Evolutionary conservation across 345 rosid genomes (phyloP).

Genomic region (Citrus trifoliata): DNA sequence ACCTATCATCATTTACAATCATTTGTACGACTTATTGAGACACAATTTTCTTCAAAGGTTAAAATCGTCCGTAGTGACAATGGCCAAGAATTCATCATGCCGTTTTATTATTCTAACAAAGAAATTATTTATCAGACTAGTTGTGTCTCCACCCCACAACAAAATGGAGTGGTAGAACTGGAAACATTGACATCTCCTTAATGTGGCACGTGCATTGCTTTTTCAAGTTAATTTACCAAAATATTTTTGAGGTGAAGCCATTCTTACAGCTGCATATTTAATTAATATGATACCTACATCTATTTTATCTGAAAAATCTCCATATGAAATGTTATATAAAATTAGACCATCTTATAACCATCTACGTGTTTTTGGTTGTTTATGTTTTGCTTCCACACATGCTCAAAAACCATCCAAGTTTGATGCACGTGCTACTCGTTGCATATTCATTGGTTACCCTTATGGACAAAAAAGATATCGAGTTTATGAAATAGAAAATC

Average conservation of each 20-base stretch:
- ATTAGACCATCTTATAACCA: background rate
- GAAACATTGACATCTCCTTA: background rate
- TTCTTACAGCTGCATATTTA: background rate
- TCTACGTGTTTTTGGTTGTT: background rate
- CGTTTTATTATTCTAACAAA: too few relatives aligned
- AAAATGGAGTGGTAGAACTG: background rate
- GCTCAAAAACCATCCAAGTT: background rate
- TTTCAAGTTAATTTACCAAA: background rate
- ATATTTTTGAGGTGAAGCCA: background rate
- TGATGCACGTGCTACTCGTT: background rate
- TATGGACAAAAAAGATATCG: background rate
- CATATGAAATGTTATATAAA: background rate
- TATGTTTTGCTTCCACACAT: background rate
- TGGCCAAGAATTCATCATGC: too few relatives aligned
- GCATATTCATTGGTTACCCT: background rate
- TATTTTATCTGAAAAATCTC: background rate
- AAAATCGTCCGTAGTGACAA: too few relatives aligned
- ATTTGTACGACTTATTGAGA: too few relatives aligned
- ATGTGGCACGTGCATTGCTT: background rate
- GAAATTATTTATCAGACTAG: background rate
- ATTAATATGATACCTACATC: background rate
- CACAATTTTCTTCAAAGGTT: too few relatives aligned
- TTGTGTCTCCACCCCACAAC: background rate
- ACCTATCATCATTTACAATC: too few relatives aligned
- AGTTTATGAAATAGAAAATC: background rate